Evolutionary conservation across 1,284 basidiomycete genomes (phyloP).

Genomic region (Tilletia walkeri): DNA sequence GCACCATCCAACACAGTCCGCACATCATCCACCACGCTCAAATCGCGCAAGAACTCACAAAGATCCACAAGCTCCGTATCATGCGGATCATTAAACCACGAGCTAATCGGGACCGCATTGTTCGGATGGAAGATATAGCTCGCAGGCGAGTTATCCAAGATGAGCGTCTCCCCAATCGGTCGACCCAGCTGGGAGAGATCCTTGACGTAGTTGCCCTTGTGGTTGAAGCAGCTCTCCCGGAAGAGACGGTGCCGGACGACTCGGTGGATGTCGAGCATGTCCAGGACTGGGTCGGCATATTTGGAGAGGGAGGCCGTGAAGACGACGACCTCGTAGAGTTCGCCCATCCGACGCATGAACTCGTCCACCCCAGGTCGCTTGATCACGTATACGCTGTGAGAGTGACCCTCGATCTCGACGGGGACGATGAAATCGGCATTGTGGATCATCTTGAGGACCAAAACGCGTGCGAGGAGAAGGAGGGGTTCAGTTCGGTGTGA

Average conservation of each 20-base stretch:
- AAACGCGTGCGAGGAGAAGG: no score
- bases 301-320: conserved; percentile 98
- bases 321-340: conserved; percentile 95
- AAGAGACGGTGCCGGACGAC: conserved; percentile 95
- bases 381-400: conserved; percentile 98
- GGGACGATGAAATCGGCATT: conserved; percentile 97
- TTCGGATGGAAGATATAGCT: conserved; percentile 99
- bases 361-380: conserved; percentile 97
- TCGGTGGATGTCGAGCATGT: conserved; percentile 88
- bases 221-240: conserved; percentile 97
- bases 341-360: conserved; percentile 95
- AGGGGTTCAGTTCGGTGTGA: no score
- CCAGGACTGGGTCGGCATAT: conserved; percentile 97
- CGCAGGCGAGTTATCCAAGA: conserved; percentile 97
- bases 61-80: conserved; percentile 18
- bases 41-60: conserved; percentile 16
- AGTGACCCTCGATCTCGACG: conserved; percentile 96
- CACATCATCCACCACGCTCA: conserved; percentile 16
- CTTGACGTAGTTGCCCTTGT: conserved; percentile 99
- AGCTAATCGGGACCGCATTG: conserved; percentile 96
- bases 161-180: conserved; percentile 87
- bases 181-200: conserved; percentile 95
- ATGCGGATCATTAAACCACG: conserved; percentile 49
- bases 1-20: conserved; percentile 16
- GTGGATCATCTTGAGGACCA: conserved; percentile 71